A percentile compares a stretch with the other conserved stretches of the same genome.
Conservation (phyloP, 2,329 filamentous ascomycete species). For the Elsinoe australis region DNA sequence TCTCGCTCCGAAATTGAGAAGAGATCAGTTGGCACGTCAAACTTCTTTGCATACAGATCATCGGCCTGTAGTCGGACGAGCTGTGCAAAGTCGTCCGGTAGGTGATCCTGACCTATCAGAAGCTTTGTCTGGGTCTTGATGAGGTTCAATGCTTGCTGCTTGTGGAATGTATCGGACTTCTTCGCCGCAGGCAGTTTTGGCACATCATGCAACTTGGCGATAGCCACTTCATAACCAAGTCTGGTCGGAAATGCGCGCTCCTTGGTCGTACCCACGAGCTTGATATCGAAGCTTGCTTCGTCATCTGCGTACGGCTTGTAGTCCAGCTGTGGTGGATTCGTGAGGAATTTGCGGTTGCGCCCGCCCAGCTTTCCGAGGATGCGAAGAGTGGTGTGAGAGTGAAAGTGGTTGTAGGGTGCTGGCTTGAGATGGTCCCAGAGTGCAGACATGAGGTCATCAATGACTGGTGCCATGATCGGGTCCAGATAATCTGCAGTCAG, state of each 20-base stretch:
- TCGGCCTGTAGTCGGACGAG: conserved; percentile 82
- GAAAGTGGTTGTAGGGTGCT: conserved; percentile 92
- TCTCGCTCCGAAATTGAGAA: conserved; percentile 71
- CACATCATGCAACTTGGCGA: conserved; percentile 76
- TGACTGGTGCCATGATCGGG: conserved; percentile 97
- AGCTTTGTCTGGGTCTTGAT: conserved; percentile 86
- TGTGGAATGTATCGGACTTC: conserved; percentile 78
- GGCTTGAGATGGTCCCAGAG: conserved; percentile 93
- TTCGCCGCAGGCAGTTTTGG: conserved; percentile 55
- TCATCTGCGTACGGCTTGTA: conserved; percentile 87
- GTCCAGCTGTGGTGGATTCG: conserved; percentile 71
- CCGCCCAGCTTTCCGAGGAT: conserved; percentile 95
- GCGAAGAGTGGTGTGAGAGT: conserved; percentile 94
- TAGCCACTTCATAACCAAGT: conserved; percentile 79
- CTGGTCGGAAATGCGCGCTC: conserved; percentile 82
- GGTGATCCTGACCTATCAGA: conserved; percentile 74
- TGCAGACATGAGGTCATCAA: conserved; percentile 96
- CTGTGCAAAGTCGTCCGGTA: conserved; percentile 82
- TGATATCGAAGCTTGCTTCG: conserved; percentile 75
- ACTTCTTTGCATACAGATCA: conserved; percentile 67
- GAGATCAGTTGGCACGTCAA: conserved; percentile 60
- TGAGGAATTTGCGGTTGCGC: conserved; percentile 91
- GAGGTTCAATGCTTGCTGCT: conserved; percentile 82
- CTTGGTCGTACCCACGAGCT: conserved; percentile 79
- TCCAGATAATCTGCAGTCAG: conserved; percentile 96